These are phyloP conservation scores for Ulota crispa DNA, from an alignment of 225 moss, liverwort and hornwort genomes.

Conservation along the genomic window DNA sequence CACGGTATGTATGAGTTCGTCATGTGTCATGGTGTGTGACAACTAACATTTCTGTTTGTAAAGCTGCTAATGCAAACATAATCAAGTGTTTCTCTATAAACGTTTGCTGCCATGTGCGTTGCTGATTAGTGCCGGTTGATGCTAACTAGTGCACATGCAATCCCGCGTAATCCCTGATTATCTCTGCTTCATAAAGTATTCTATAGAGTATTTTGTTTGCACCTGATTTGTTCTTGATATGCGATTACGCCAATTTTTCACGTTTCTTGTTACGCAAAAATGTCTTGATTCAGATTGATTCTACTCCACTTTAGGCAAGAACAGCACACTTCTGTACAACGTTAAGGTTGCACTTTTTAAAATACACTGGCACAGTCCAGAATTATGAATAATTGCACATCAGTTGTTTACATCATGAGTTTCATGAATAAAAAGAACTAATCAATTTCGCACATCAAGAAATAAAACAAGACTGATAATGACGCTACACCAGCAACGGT, in stretches of 20 bases:
- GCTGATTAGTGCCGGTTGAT: too few species aligned
- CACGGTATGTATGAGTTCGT: neutral
- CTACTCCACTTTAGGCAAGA: neutral
- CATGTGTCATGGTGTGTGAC: neutral
- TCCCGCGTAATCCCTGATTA: neutral
- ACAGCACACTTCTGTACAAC: neutral
- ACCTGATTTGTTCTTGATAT: neutral
- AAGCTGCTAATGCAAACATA: neutral
- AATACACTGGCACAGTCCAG: neutral
- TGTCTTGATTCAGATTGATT: neutral
- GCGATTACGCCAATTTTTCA: neutral
- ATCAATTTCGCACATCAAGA: neutral
- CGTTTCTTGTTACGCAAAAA: neutral
- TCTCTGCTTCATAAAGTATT: neutral
- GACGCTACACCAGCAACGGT: neutral
- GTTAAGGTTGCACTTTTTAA: neutral
- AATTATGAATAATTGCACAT: neutral
- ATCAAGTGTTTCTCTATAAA: neutral
- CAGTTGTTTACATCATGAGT: neutral
- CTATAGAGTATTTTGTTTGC: neutral
- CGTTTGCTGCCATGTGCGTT: conserved; percentile 7
- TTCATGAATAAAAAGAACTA: neutral
- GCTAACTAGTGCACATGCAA: neutral
- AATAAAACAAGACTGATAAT: neutral
- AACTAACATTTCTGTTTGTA: neutral